phyloP scores from a whole-genome alignment of 257 asterid genomes.

The Lithospermum erythrorhizon region DNA sequence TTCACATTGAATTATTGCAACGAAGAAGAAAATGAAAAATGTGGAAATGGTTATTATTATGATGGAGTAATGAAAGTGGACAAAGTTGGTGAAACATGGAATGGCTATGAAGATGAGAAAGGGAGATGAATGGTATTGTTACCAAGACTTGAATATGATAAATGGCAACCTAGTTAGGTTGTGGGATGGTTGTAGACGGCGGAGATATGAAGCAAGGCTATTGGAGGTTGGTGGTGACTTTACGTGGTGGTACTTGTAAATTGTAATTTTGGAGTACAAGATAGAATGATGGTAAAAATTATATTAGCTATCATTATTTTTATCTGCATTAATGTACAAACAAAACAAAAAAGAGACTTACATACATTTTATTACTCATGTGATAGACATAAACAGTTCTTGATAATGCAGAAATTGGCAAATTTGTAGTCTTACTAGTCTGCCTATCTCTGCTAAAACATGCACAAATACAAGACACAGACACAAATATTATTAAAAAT shows the following conservation, averaged over 20 bases:
- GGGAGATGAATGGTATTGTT: conserved; percentile 47
- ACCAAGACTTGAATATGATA: conserved; percentile 44
- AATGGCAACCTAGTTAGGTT: conserved; percentile 62
- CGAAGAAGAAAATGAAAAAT: conserved; percentile 8
- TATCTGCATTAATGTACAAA: too few relatives aligned
- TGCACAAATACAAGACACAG: too few relatives aligned
- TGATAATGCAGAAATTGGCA: too few relatives aligned
- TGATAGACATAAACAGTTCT: too few relatives aligned
- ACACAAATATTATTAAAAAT: too few relatives aligned
- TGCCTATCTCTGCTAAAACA: too few relatives aligned
- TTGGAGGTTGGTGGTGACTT: conserved; percentile 15
- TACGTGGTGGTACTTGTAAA: conserved; percentile 13
- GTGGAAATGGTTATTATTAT: neutral
- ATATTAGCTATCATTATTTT: too few relatives aligned
- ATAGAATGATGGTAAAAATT: too few relatives aligned
- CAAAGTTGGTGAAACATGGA: conserved; percentile 16
- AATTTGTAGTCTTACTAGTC: too few relatives aligned
- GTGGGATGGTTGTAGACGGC: conserved; percentile 48
- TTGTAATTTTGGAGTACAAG: neutral
- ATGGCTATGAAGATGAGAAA: conserved; percentile 28
- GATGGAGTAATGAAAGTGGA: neutral
- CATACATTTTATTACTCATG: too few relatives aligned
- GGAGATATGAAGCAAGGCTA: conserved; percentile 15
- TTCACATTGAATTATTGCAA: conserved; percentile 28
- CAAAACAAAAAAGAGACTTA: too few relatives aligned